phyloP scores from a whole-genome alignment of 257 asterid genomes.

The Solanum tarijense region DNA sequence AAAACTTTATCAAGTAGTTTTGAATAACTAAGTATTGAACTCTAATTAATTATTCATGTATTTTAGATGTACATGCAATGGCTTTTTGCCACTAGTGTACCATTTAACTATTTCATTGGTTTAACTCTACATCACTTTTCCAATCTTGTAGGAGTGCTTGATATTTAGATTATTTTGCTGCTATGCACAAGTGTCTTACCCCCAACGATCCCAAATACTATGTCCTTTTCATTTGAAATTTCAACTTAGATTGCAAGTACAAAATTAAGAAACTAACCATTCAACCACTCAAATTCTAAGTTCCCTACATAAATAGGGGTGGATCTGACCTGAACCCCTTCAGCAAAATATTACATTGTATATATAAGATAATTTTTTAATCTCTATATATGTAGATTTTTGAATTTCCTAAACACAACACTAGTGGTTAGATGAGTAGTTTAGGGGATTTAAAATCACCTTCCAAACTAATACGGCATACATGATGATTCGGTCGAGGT shows the following conservation, averaged over 20 bases:
- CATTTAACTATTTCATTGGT: neutral
- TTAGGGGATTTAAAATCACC: too few relatives aligned
- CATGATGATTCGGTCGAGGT: too few relatives aligned
- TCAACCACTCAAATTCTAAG: too few relatives aligned
- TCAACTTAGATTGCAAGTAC: neutral
- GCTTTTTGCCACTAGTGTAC: neutral
- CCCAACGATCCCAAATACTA: neutral
- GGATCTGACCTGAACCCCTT: too few relatives aligned
- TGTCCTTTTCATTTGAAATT: neutral
- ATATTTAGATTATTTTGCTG: neutral
- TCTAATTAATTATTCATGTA: neutral
- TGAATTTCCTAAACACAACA: too few relatives aligned
- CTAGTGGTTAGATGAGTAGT: too few relatives aligned
- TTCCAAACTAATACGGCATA: too few relatives aligned
- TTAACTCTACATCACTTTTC: neutral
- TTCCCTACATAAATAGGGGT: too few relatives aligned
- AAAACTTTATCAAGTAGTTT: neutral
- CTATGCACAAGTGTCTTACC: neutral
- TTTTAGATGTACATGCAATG: neutral
- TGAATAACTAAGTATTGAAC: neutral
- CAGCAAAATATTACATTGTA: too few relatives aligned
- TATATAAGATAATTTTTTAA: too few relatives aligned
- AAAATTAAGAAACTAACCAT: too few relatives aligned
- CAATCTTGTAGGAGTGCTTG: neutral
- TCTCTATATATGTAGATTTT: too few relatives aligned